Base-by-base conservation (phyloP, 495 filamentous ascomycete genomes). In the Glonium stellatum region DNA sequence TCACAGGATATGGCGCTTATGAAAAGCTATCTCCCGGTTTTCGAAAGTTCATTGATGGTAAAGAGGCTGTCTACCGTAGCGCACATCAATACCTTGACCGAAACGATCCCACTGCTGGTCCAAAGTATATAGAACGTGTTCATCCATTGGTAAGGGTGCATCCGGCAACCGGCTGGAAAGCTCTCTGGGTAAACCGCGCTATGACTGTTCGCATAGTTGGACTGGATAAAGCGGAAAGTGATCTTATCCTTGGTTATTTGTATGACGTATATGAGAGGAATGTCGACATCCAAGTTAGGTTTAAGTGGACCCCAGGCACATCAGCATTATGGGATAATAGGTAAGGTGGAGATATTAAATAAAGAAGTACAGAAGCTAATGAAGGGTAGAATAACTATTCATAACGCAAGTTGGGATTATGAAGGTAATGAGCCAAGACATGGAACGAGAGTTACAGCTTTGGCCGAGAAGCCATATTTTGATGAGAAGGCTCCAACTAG, bases 121-220 rank as follows among this genome's bases (percentile, higher is more conserved):
- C 85, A 0, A 79, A 83, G 65, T 80, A 75, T 66, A 71, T 88
- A 25, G 84, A 87, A 68, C 78, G 85, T 19, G 75, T 79, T 34
- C 86, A 88, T 67, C 85, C 84, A 0, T 71, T 89, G 23, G 85
- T 89, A 11, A 79, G 86, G 4, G 82, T 86, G 9, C 86, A 89
- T 69, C 86, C 85, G 3, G 85, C 80, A 0, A 88, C 84, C 0
- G 84, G 85, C 12, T 87, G 84, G 84, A 87, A 85, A 68, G 78
- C 84, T 1, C 75, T 88, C 2, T 88, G 80, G 80, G 85, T 88
- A 4, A 88, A 88, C 66, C 79, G 82, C 12, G 73, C 78, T 5
- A 83, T 87, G 79, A 87, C 84, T 4, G 77, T 76, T 6, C 72
- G 81, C 8, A 86, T 87, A 63, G 80, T 86, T 1, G 85, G 84